Percentiles rank a stretch among this genome's conserved stretches.
phyloP scores from a whole-genome alignment of 2,329 filamentous ascomycete genomes.

The Tympanopsis confertula region DNA sequence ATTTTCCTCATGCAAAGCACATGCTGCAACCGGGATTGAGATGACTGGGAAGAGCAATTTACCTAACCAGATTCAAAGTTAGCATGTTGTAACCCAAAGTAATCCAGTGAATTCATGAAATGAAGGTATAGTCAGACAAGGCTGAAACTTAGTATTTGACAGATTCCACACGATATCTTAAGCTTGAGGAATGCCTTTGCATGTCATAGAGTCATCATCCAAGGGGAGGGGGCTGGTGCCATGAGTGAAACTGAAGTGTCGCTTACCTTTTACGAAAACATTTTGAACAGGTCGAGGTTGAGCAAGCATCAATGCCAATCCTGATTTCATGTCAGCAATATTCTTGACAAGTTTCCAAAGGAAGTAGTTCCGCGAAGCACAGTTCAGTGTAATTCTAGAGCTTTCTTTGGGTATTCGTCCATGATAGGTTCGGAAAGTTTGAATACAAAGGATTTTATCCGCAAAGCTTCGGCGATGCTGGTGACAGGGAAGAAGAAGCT shows the following conservation, averaged over 20 bases:
- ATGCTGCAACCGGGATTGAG: conserved; percentile 5
- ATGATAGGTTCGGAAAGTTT: too few relatives aligned
- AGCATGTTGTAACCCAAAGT: not conserved
- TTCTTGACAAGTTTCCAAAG: not conserved
- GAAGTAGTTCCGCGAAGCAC: conserved; percentile 1
- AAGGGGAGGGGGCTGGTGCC: conserved; percentile 10
- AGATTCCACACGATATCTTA: conserved; percentile 53
- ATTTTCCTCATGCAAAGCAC: conserved; percentile 40
- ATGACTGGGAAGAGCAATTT: conserved; percentile 7
- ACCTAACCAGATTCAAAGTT: not conserved
- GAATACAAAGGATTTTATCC: too few relatives aligned
- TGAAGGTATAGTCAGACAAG: conserved; percentile 44
- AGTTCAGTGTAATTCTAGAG: conserved; percentile 46
- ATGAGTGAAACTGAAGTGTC: conserved; percentile 6
- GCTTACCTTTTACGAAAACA: conserved; percentile 28
- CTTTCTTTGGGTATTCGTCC: too few relatives aligned
- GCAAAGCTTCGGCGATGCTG: too few relatives aligned
- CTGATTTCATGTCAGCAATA: not conserved
- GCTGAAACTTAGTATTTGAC: conserved; percentile 54
- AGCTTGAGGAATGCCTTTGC: conserved; percentile 60
- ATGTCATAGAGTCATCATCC: conserved; percentile 52
- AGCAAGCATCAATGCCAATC: conserved; percentile 3
- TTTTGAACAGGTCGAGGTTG: conserved; percentile 3
- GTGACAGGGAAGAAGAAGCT: too few relatives aligned
- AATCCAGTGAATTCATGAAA: conserved; percentile 6